phyloP scores from a whole-genome alignment of 1,139 yeast species.

The Lodderomyces parapsilosis region DNA sequence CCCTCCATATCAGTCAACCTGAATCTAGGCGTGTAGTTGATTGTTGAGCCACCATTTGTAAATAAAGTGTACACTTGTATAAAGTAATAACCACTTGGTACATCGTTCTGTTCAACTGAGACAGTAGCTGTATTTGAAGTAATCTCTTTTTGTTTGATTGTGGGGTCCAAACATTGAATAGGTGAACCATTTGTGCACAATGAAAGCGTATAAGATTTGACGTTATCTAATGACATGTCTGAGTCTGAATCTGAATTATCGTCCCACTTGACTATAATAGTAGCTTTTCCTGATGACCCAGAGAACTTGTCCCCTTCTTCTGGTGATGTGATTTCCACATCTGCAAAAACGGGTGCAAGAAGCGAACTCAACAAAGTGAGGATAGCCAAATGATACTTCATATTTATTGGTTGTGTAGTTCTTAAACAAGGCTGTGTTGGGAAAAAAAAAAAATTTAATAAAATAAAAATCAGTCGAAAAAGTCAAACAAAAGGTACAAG shows the following conservation, averaged over 20 bases:
- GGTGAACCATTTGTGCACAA: slow-evolving; percentile 68
- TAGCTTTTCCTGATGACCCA: slow-evolving; percentile 48
- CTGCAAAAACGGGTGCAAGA: slow-evolving; percentile 33
- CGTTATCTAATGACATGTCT: slow-evolving; percentile 33
- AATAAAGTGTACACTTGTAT: slow-evolving; percentile 59
- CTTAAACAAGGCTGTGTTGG: not conserved
- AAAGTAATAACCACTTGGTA: slow-evolving; percentile 64
- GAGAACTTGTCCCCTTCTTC: slow-evolving; percentile 45
- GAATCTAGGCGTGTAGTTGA: slow-evolving; percentile 72
- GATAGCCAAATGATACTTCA: not conserved
- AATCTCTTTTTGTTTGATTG: slow-evolving; percentile 15
- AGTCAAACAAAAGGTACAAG: too few relatives aligned
- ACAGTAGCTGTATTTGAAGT: slow-evolving; percentile 36
- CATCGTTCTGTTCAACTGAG: slow-evolving; percentile 39
- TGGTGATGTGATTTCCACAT: slow-evolving; percentile 59
- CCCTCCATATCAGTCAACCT: slow-evolving; percentile 71
- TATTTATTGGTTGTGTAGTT: too few relatives aligned
- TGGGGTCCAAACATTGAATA: slow-evolving; percentile 37
- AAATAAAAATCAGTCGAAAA: too few relatives aligned
- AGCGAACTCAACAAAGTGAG: not conserved
- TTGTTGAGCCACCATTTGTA: slow-evolving; percentile 49
- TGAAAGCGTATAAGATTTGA: slow-evolving; percentile 48
- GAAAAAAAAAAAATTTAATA: not conserved
- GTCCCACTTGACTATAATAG: slow-evolving; percentile 58
- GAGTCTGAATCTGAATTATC: slow-evolving; percentile 46